Percentiles rank a stretch among this genome's conserved stretches.
Conservation (phyloP, 495 filamentous ascomycete species). For the Penicillium dipodomyicola region DNA sequence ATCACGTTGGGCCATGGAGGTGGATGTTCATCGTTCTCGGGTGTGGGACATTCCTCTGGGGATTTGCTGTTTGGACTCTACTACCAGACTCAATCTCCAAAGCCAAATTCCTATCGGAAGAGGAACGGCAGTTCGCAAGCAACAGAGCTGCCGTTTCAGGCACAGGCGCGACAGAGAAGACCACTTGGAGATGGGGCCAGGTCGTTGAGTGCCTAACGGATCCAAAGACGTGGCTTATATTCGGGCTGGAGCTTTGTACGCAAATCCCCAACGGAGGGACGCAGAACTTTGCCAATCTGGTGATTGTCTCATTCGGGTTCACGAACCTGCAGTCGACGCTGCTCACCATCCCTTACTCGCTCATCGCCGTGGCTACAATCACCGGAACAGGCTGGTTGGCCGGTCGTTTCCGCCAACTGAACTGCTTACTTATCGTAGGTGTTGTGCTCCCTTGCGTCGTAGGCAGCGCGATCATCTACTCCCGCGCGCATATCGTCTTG, state of each 20-base stretch:
- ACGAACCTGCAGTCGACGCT: slow-evolving; percentile 41
- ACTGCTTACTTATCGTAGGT: slow-evolving; percentile 33
- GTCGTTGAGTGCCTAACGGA: slow-evolving; percentile 52
- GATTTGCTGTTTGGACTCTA: slow-evolving; percentile 48
- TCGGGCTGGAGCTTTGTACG: slow-evolving; percentile 54
- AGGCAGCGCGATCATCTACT: slow-evolving; percentile 61
- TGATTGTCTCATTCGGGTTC: slow-evolving; percentile 46
- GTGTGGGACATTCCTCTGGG: slow-evolving; percentile 53
- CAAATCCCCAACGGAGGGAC: slow-evolving; percentile 47
- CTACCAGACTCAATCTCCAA: slow-evolving; percentile 63
- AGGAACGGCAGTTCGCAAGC: slow-evolving; percentile 54
- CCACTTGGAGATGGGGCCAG: slow-evolving; percentile 55
- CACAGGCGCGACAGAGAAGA: slow-evolving; percentile 51
- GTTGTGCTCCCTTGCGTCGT: slow-evolving; percentile 39
- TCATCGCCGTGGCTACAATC: slow-evolving; percentile 40
- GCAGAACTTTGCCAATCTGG: slow-evolving; percentile 46
- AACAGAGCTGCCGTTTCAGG: slow-evolving; percentile 45
- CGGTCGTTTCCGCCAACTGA: slow-evolving; percentile 30
- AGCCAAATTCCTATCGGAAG: slow-evolving; percentile 54
- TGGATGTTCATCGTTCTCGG: slow-evolving; percentile 55
- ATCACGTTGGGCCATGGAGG: slow-evolving; percentile 49
- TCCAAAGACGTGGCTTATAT: slow-evolving; percentile 60
- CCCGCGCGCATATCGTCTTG: slow-evolving; percentile 45
- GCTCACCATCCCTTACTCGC: slow-evolving; percentile 42
- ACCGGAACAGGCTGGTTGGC: slow-evolving; percentile 40